These are phyloP conservation scores for Hypoxylon rubiginosum DNA, from an alignment of 2,329 filamentous ascomycete species.

Conservation along the genomic window DNA sequence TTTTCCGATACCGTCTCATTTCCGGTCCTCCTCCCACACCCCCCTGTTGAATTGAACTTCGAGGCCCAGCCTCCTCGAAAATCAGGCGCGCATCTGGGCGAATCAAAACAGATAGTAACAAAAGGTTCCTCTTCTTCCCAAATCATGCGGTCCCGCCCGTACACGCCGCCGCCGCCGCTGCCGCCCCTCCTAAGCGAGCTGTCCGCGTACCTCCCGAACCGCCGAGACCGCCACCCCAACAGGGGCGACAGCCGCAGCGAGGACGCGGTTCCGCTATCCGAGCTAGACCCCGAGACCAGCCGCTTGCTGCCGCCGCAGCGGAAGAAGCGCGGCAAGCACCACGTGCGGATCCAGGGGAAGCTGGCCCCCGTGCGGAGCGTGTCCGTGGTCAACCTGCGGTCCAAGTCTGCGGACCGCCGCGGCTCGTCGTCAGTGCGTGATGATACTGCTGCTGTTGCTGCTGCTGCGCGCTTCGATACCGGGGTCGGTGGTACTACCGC, in stretches of 20 bases:
- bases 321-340: slow-evolving; percentile 46
- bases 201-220: slow-evolving; percentile 45
- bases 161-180: slow-evolving; percentile 48
- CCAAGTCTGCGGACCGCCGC: not conserved
- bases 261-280: slow-evolving; percentile 40
- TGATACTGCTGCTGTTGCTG: too few species aligned
- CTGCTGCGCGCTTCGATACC: slow-evolving; percentile 16
- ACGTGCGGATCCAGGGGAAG: slow-evolving; percentile 56
- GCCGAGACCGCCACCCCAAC: slow-evolving; percentile 20
- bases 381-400: slow-evolving; percentile 49
- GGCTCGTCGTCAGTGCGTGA: slow-evolving; percentile 5
- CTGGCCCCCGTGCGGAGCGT: slow-evolving; percentile 55
- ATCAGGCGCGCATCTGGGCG: not conserved
- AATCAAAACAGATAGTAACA: not conserved
- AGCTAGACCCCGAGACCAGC: slow-evolving; percentile 52
- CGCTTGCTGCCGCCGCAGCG: slow-evolving; percentile 48
- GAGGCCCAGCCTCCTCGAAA: not conserved
- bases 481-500: slow-evolving; percentile 1
- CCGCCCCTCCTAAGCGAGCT: slow-evolving; percentile 44
- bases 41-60: not conserved
- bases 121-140: not conserved
- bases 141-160: slow-evolving; percentile 48
- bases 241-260: slow-evolving; percentile 19
- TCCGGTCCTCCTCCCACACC: not conserved
- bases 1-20: slow-evolving; percentile 5